Conservation (phyloP, 805 yeast genomes). For the Nakazawaea anatomiae region DNA sequence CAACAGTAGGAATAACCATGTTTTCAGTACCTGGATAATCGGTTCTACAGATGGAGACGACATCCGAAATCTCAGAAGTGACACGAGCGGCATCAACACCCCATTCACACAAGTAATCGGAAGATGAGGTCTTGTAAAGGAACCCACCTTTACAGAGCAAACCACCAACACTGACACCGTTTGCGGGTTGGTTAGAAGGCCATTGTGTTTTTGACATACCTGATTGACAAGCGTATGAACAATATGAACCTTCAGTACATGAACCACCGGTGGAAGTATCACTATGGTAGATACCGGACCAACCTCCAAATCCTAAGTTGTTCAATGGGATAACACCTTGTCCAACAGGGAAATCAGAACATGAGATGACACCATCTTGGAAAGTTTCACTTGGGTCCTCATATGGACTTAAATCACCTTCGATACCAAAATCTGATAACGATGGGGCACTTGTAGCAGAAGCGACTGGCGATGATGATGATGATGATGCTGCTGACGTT, state of each 20-base stretch:
- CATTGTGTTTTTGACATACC: slow-evolving; percentile 82
- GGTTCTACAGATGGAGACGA: slow-evolving; percentile 68
- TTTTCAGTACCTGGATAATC: slow-evolving; percentile 82
- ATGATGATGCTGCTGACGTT: slow-evolving; percentile 12
- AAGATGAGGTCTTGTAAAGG: slow-evolving; percentile 54
- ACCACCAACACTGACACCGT: slow-evolving; percentile 72
- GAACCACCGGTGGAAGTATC: slow-evolving; percentile 44
- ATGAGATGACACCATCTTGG: slow-evolving; percentile 64
- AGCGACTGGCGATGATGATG: slow-evolving; percentile 17
- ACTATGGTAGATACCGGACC: slow-evolving; percentile 60
- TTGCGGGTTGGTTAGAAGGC: slow-evolving; percentile 62
- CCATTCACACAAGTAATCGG: slow-evolving; percentile 59
- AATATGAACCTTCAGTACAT: slow-evolving; percentile 63
- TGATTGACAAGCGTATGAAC: slow-evolving; percentile 73
- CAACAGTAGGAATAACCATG: slow-evolving; percentile 69
- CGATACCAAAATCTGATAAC: slow-evolving; percentile 25
- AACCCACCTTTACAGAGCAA: slow-evolving; percentile 53
- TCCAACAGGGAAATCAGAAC: slow-evolving; percentile 71
- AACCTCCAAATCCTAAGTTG: slow-evolving; percentile 75
- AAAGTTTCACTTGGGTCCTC: slow-evolving; percentile 54
- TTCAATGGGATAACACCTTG: slow-evolving; percentile 77
- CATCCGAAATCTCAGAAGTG: slow-evolving; percentile 40
- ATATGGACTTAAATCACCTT: slow-evolving; percentile 58
- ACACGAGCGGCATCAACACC: slow-evolving; percentile 52
- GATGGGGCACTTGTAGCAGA: slow-evolving; percentile 19